A percentile compares a stretch with the other conserved stretches of the same genome.
Conservation (phyloP, 2,329 filamentous ascomycete genomes). For the Pestalotiopsis sp. region DNA sequence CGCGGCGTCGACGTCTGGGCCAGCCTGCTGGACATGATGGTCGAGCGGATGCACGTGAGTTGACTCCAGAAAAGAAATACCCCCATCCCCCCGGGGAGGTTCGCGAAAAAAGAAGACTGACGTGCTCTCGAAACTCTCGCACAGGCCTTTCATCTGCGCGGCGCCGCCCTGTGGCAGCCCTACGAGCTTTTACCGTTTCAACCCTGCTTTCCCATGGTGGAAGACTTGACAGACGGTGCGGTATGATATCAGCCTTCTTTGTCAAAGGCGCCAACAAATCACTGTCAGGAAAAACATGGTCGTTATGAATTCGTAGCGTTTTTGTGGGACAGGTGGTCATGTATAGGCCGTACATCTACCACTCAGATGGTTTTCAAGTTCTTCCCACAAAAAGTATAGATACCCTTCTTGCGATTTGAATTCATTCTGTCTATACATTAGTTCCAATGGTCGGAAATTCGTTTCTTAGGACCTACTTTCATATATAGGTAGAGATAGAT, state of each 20-base stretch:
- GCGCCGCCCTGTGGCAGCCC: not conserved
- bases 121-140: not conserved
- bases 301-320: too few relatives aligned
- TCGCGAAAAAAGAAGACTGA: not conserved
- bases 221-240: conserved; percentile 6
- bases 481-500: not conserved
- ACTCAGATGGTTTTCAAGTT: not conserved
- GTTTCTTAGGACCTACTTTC: not conserved
- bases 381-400: not conserved
- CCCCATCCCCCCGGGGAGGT: too few relatives aligned
- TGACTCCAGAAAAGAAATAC: too few relatives aligned
- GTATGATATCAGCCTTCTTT: not conserved
- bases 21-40: conserved; percentile 3
- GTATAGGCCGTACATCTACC: not conserved
- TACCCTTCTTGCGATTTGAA: conserved; percentile 1
- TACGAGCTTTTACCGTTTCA: not conserved
- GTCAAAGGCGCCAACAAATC: not conserved
- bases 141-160: not conserved
- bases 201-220: conserved; percentile 4
- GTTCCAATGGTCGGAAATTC: not conserved
- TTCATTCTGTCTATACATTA: not conserved
- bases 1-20: not conserved
- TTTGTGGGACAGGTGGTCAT: too few relatives aligned
- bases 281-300: not conserved
- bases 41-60: not conserved